Evolutionary conservation across 495 filamentous ascomycete genomes (phyloP).

Genomic region (Lophiostoma macrostomum): DNA sequence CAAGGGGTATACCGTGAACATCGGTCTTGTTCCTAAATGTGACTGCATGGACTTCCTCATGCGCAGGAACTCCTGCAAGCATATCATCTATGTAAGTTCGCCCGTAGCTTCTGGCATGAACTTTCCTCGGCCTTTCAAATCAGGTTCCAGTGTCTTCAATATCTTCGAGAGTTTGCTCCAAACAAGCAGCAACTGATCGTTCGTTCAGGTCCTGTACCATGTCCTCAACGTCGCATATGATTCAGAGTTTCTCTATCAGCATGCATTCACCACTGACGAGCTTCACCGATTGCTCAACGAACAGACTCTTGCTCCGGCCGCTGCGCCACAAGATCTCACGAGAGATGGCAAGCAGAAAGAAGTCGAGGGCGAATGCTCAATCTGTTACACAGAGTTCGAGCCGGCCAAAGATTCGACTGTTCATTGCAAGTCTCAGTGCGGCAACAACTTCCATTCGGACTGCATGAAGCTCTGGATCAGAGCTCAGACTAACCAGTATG

Average conservation of each 20-base stretch:
- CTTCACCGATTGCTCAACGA: too few relatives aligned
- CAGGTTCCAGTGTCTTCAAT: too few relatives aligned
- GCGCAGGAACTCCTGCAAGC: neutral
- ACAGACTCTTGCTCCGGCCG: too few relatives aligned
- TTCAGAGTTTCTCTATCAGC: too few relatives aligned
- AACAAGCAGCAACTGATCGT: too few relatives aligned
- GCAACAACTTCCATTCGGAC: constrained; percentile 3
- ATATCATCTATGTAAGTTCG: neutral
- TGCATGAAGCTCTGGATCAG: neutral
- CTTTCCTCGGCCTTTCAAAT: too few relatives aligned
- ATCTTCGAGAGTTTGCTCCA: too few relatives aligned
- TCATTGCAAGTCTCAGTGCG: constrained; percentile 7
- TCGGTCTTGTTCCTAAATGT: neutral
- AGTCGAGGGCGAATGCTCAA: constrained; percentile 13
- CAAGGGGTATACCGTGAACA: neutral
- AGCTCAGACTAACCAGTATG: neutral
- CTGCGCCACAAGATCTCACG: too few relatives aligned
- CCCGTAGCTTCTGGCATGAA: too few relatives aligned
- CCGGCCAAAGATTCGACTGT: neutral
- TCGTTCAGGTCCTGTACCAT: too few relatives aligned
- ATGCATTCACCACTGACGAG: too few relatives aligned
- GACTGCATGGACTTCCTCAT: neutral
- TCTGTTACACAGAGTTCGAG: constrained; percentile 6
- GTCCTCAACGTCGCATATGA: too few relatives aligned
- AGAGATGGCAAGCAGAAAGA: neutral